Percentiles rank a stretch among this genome's conserved stretches.
phyloP scores from a whole-genome alignment of 192 early-diverging fungal species.

The Lobosporangium transversale region DNA sequence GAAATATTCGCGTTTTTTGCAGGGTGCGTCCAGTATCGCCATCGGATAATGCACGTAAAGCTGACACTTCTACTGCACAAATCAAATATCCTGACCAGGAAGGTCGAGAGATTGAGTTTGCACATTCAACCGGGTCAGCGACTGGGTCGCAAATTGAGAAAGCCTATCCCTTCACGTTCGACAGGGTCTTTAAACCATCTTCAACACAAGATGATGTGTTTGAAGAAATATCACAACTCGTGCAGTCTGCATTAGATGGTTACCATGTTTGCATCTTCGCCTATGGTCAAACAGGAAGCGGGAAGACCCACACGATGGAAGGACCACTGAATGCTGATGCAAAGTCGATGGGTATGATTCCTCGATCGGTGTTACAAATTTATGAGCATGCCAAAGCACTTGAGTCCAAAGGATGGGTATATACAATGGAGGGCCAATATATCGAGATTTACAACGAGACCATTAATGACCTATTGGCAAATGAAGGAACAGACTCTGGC shows the following conservation, averaged over 20 bases:
- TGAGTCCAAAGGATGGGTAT: constrained; percentile 86
- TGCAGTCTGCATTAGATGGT: constrained; percentile 95
- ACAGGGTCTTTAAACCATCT: constrained; percentile 80
- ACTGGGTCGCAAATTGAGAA: constrained; percentile 56
- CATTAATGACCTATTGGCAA: constrained; percentile 82
- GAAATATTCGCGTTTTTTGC: constrained; percentile 98
- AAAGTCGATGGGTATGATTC: constrained; percentile 88
- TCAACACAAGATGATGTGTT: constrained; percentile 84
- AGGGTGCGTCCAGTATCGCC: constrained; percentile 82
- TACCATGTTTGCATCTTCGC: constrained; percentile 99
- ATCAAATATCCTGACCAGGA: constrained; percentile 39
- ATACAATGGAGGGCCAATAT: constrained; percentile 87
- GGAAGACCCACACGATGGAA: constrained; percentile 90
- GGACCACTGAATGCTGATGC: constrained; percentile 60
- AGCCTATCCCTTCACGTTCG: constrained; percentile 83
- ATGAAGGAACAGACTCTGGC: constrained; percentile 44
- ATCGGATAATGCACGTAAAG: constrained; percentile 10
- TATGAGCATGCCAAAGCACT: constrained; percentile 79
- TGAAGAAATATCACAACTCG: constrained; percentile 94
- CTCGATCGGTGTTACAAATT: constrained; percentile 91
- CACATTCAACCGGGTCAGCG: constrained; percentile 58
- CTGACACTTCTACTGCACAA: constrained; percentile 16
- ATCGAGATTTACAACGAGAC: constrained; percentile 97
- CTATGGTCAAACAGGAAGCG: constrained; percentile 96
- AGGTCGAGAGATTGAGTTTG: constrained; percentile 73